phyloP scores from a whole-genome alignment of 2,329 filamentous ascomycete species.

The Colletotrichum abscissum region DNA sequence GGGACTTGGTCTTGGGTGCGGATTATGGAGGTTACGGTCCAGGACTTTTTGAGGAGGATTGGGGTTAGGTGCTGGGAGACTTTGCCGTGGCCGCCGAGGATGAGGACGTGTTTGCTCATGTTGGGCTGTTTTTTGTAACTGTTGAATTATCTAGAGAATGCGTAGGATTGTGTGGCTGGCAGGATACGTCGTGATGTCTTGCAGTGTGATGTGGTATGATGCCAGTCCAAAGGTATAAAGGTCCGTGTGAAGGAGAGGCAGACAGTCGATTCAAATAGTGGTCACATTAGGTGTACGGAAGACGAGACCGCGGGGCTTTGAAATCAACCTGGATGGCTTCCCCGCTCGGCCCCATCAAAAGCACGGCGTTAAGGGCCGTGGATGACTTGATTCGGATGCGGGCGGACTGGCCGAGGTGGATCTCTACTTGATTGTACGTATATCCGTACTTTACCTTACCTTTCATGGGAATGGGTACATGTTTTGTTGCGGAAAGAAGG shows the following conservation, averaged over 20 bases:
- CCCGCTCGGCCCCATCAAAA: background rate
- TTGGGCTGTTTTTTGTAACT: background rate
- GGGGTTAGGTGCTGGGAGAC: slow-evolving; percentile 80
- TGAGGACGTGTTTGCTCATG: slow-evolving; percentile 66
- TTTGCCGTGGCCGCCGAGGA: slow-evolving; percentile 87
- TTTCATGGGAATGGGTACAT: no score
- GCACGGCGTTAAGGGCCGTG: background rate
- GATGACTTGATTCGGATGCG: background rate
- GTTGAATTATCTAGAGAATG: background rate
- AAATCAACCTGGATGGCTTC: slow-evolving; percentile 7
- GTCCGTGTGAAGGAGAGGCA: no score
- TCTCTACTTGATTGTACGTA: background rate
- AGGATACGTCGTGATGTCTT: background rate
- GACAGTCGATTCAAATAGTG: background rate
- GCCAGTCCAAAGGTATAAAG: no score
- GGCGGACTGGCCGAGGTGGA: background rate
- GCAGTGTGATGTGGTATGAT: background rate
- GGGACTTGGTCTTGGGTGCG: slow-evolving; percentile 76
- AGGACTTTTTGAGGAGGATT: slow-evolving; percentile 77
- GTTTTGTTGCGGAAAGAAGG: no score
- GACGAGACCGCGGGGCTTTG: background rate
- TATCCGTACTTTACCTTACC: background rate
- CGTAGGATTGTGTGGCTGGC: background rate
- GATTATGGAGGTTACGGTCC: slow-evolving; percentile 83
- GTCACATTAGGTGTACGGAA: background rate